Percentiles rank a stretch among this genome's conserved stretches.
These are phyloP conservation scores for Canavalia ensiformis DNA, from an alignment of 306 rosid genomes.

Conservation along the genomic window DNA sequence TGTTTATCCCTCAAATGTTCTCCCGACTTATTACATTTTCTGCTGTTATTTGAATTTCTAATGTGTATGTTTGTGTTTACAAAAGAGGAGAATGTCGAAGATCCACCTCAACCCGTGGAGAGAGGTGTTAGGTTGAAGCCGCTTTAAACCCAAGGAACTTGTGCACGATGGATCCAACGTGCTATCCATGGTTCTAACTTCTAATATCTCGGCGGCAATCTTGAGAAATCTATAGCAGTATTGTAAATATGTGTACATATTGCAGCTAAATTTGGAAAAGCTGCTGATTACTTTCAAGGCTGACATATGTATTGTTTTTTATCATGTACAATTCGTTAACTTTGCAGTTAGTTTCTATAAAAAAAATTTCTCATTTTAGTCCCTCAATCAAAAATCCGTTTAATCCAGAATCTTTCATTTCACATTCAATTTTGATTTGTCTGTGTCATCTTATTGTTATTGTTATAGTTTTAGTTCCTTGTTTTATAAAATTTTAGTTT, in stretches of 20 bases:
- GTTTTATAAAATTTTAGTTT: no score
- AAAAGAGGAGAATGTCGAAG: constrained; percentile 92
- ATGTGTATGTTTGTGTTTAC: constrained; percentile 18
- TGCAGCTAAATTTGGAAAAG: constrained; percentile 5
- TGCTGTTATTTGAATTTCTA: constrained; percentile 9
- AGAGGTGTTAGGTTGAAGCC: constrained; percentile 95
- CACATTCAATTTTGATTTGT: no score
- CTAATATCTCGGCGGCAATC: background rate
- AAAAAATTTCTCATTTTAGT: no score
- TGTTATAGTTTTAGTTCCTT: no score
- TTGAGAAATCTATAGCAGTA: background rate
- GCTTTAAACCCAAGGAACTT: constrained; percentile 92
- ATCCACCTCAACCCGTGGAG: constrained; percentile 91
- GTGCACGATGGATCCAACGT: constrained; percentile 99
- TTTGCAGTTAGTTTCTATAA: no score
- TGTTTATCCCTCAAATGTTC: background rate
- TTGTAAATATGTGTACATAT: constrained; percentile 46
- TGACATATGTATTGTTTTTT: no score
- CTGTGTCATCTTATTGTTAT: no score
- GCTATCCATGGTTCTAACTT: constrained; percentile 97
- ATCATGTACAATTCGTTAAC: no score
- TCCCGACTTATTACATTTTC: background rate
- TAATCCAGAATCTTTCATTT: no score
- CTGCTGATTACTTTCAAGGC: background rate
- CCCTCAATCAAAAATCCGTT: no score